Evolutionary conservation across 176 grass and related monocot species (phyloP), one percentile per base, ranked within the genome.

Genomic region (Oryza australiensis): DNA sequence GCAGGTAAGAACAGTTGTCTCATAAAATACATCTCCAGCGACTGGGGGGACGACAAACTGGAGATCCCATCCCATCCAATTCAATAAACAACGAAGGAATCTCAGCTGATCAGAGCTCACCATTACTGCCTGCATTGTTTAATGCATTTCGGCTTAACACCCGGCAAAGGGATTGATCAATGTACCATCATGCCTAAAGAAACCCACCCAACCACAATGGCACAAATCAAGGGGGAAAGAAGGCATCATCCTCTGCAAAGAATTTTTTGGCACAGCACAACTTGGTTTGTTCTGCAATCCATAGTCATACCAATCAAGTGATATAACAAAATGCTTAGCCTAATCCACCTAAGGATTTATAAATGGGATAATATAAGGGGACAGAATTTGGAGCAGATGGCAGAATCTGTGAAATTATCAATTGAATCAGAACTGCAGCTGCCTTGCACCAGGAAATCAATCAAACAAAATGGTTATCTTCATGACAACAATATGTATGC

Each of bases 81-180:
- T 46, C 41, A 68, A 69, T 74, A 86, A 86, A 78, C 78, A 86
- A 89, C 18, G n/a, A 46, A 9, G 62, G 79, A 86, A 81, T 80
- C 76, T 76, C 62, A 51, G 49, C 49, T 37, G 69, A 75, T 84
- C 62, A 79, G 42, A 59, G 20, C 27, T 60, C 46, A 32, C 62
- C 29, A 57, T 77, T 57, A 30, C 69, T 67, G 59, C 78, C 13
- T 74, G 48, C 4, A 86, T 86, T 82, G 45, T 89, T 89, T 82
- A 86, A 67, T 72, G 55, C 55, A 11, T n/a, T 60, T 60, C 55
- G 0, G 20, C 55, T 60, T 24, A 60, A 60, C 64, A 60, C 73
- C 82, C 64, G 72, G 72, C 73, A 76, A 55, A 69, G 38, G 48
- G 69, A 63, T 76, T 84, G n/a, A 37, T 68, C 33, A 41, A 59